Evolutionary conservation across 179 eudicot species (phyloP).

Genomic region (Beta macrorhiza): DNA sequence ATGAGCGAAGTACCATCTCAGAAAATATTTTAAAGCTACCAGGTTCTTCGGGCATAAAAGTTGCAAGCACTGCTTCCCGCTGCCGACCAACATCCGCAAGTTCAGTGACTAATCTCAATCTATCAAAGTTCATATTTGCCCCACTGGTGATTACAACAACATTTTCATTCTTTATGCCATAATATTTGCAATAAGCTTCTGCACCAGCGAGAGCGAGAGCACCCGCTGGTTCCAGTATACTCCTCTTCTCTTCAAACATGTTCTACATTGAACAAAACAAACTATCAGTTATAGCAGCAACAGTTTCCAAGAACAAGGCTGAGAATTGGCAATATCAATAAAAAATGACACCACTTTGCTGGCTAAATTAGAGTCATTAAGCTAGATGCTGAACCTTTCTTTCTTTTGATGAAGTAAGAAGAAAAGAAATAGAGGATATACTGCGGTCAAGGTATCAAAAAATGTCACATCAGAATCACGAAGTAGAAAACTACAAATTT

Average conservation of each 20-base stretch:
- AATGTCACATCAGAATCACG: background rate
- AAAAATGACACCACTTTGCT: background rate
- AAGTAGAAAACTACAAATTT: background rate
- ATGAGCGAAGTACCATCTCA: constrained; percentile 57
- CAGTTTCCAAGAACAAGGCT: background rate
- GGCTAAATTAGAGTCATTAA: no score
- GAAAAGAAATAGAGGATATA: background rate
- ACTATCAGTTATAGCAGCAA: constrained; percentile 5
- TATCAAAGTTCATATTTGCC: constrained; percentile 97
- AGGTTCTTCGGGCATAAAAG: constrained; percentile 81
- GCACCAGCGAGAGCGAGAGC: constrained; percentile 99
- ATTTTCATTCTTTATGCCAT: constrained; percentile 80
- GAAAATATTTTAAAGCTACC: constrained; percentile 81
- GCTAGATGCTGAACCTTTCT: background rate
- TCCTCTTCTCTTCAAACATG: constrained; percentile 99
- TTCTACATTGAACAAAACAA: constrained; percentile 44
- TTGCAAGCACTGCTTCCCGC: constrained; percentile 93
- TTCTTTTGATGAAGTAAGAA: background rate
- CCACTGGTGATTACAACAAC: constrained; percentile 90
- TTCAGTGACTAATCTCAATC: constrained; percentile 89
- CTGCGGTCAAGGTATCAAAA: background rate
- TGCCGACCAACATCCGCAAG: constrained; percentile 97
- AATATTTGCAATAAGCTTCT: constrained; percentile 94
- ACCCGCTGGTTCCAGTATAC: constrained; percentile 97
- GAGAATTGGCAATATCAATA: background rate